Evolutionary conservation across 2,329 filamentous ascomycete genomes (phyloP).

Genomic region (Endothia cerciana): DNA sequence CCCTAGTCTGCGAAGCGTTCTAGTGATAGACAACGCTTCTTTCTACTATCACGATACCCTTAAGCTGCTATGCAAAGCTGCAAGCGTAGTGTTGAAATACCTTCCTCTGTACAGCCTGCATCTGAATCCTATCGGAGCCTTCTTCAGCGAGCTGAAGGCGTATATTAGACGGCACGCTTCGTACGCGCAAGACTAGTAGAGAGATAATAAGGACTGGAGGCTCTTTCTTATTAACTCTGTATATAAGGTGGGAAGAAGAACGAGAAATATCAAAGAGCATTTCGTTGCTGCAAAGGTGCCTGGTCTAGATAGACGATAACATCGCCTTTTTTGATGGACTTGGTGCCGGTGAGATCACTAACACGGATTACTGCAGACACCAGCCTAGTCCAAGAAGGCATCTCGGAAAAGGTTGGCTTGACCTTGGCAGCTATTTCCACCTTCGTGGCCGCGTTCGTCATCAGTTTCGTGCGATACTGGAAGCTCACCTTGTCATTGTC

Average conservation of each 20-base stretch:
- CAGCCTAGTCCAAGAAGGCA: neutral
- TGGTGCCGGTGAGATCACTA: neutral
- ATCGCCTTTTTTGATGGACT: neutral
- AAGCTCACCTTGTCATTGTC: no score
- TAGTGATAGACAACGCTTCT: no score
- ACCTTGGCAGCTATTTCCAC: neutral
- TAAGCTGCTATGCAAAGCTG: no score
- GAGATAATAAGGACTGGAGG: neutral
- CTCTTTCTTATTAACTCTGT: neutral
- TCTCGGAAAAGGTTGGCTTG: constrained; percentile 8
- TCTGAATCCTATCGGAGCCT: no score
- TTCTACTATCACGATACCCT: neutral
- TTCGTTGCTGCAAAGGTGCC: no score
- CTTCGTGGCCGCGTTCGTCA: constrained; percentile 2
- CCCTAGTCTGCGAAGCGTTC: no score
- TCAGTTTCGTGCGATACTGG: constrained; percentile 1
- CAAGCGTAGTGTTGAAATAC: no score
- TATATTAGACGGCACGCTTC: no score
- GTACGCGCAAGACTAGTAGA: neutral
- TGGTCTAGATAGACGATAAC: no score
- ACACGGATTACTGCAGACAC: constrained; percentile 5
- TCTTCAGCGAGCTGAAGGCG: no score
- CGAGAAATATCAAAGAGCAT: no score
- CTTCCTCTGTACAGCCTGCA: no score
- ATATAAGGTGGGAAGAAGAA: neutral